Evolutionary conservation across 1,139 yeast species (phyloP), one percentile per base, ranked within the genome.

Genomic region (Magnusiomyces ingens): DNA sequence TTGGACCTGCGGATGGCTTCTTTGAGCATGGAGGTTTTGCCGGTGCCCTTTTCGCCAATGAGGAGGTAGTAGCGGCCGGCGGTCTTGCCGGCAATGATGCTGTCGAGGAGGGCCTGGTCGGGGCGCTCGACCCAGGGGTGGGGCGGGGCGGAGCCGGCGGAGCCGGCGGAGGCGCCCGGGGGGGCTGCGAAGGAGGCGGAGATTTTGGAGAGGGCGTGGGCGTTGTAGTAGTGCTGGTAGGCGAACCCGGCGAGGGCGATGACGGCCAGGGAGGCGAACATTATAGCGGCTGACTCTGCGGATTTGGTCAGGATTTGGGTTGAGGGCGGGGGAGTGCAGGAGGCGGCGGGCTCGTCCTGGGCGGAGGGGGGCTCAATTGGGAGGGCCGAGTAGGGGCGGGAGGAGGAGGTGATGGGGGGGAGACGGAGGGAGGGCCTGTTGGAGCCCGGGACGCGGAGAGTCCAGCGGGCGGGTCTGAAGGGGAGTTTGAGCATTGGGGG

Each of bases 11-110:
- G 78, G 76, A 87, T 81, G 2, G 91, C 79, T 61, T 85, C 90
- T 60, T 83, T 67, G 32, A 85, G 72, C 68, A 86, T 74, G 1
- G 93, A 83, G 0, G 91, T 84, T 63, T 87, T 87, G 2, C 95
- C 95, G 0, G 94, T 86, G 0, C 95, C 95, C 65, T 87, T 86
- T 66, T 87, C 95, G 22, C 95, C 95, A 53, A 87, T 79, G 17
- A 87, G 67, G 52, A 87, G 70, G 64, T 81, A 85, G 66, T 87
- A 87, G 29, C 93, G 68, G 0, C 95, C 95, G 13, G 71, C 70
- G 1, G 79, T 71, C 17, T 76, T 69, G 0, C 95, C 95, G 8
- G 77, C 67, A 13, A 87, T 75, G 35, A 87, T 82, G 48, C 78
- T 81, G 68, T 87, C 88, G 35, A 87, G 68, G 21, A 82, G 65